Base-by-base conservation (phyloP, 2,329 filamentous ascomycete genomes). In the Hawksworthiomyces lignivorus region DNA sequence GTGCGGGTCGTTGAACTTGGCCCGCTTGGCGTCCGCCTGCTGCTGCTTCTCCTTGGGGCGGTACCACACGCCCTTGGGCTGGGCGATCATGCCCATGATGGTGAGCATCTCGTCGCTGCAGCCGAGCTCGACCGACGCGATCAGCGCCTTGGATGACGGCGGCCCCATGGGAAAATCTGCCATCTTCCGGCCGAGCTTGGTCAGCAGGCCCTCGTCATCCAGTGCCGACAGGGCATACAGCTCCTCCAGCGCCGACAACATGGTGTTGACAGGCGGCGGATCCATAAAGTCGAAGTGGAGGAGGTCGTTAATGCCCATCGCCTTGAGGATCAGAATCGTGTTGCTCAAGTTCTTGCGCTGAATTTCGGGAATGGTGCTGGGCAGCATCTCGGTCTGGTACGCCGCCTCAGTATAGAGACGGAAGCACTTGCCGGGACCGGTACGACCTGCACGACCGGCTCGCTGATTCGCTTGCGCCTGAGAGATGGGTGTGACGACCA, bases 271-370 rank as follows among this genome's bases (percentile, higher is more conserved):
- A 0, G 92, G 92, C 0, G 92, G 92, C 0, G 92, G 89, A 55
- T 98, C 92, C 90, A 98, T 97, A 55, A 98, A 98, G 63, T 97
- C 90, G 56, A 98, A 98, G 57, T 94, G 88, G 11, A 98, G 73
- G 2, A 98, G 70, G 57, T 98, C 92, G 57, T 98, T 97, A 62
- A 98, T 97, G 4, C 94, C 92, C 88, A 98, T 97, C 0, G 92
- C 92, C 60, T 98, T 98, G 38, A 98, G 75, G 85, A 96, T 95
- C 35, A 98, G 73, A 60, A 98, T 97, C 0, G 90, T 96, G 52
- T 85, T 82, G 0, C 87, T 85, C 40, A 98, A 59, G 55, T 98
- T 98, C 60, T 96, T 87, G 1, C 92, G 76, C 58, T 98, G 92
- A 39, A 98, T 98, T 55, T 97, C 92, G 1, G 92, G 92, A 22